These are phyloP conservation scores for Berkeleyomyces basicola DNA, from an alignment of 2,329 filamentous ascomycete species.

Conservation along the genomic window DNA sequence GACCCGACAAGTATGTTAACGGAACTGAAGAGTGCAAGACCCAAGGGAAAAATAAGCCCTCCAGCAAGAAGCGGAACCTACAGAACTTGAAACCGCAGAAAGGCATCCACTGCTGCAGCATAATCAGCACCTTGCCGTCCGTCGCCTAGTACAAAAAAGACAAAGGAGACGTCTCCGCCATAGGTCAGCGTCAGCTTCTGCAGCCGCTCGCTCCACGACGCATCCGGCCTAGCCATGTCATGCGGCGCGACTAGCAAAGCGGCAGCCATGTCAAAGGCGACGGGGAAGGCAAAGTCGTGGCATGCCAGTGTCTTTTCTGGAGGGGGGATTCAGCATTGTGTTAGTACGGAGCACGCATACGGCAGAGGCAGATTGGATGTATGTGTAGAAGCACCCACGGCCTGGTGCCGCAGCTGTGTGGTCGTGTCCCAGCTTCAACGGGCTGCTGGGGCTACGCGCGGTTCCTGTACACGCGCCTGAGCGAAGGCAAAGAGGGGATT, in stretches of 20 bases:
- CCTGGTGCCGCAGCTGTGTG: no score
- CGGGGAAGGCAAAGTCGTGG: slow-evolving; percentile 30
- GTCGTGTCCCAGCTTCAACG: no score
- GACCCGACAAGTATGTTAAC: slow-evolving; percentile 3
- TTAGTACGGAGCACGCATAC: not conserved
- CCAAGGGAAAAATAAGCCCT: no score
- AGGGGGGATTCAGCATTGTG: slow-evolving; percentile 4
- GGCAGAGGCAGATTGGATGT: no score
- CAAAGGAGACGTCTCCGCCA: slow-evolving; percentile 24
- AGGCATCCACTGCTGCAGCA: slow-evolving; percentile 19
- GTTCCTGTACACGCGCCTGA: not conserved
- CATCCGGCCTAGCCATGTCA: not conserved
- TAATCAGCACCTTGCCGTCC: not conserved
- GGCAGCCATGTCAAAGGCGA: slow-evolving; percentile 15
- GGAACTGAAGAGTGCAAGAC: not conserved
- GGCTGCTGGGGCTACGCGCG: not conserved
- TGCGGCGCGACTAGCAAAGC: slow-evolving; percentile 1
- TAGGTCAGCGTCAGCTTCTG: slow-evolving; percentile 27
- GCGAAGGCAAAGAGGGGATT: not conserved
- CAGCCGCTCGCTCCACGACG: slow-evolving; percentile 20
- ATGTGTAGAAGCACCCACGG: no score
- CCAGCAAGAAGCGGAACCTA: slow-evolving; percentile 18
- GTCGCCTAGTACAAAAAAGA: slow-evolving; percentile 28
- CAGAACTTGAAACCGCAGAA: slow-evolving; percentile 30
- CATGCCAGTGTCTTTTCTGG: slow-evolving; percentile 26